phyloP scores from a whole-genome alignment of 371 early-diverging fungal genomes.

The Mucor sp. region DNA sequence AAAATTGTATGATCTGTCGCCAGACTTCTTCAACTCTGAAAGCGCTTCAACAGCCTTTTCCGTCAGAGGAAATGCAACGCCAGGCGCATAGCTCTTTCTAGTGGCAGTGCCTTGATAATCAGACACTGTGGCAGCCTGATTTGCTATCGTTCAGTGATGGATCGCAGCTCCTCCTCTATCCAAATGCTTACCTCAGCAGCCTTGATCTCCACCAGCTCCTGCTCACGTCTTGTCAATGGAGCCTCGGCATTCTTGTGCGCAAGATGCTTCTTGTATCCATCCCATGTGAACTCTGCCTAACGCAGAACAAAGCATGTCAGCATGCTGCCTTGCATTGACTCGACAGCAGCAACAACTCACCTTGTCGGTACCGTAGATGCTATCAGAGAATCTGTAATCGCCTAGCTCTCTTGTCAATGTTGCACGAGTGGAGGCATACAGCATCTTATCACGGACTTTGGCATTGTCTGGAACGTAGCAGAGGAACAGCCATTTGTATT shows the following conservation, averaged over 20 bases:
- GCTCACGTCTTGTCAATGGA: constrained; percentile 83
- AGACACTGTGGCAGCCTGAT: constrained; percentile 48
- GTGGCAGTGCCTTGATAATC: constrained; percentile 57
- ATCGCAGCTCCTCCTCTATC: no score
- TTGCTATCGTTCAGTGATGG: no score
- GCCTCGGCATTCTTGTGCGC: constrained; percentile 73
- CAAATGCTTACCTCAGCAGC: constrained; percentile 55
- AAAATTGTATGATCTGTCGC: constrained; percentile 51
- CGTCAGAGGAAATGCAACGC: constrained; percentile 61
- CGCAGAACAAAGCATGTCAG: background rate
- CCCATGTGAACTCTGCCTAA: constrained; percentile 65
- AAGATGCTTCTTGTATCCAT: constrained; percentile 77
- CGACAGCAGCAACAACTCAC: constrained; percentile 24
- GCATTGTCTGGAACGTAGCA: constrained; percentile 82
- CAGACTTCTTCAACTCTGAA: constrained; percentile 36
- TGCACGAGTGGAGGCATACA: constrained; percentile 83
- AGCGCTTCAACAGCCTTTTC: constrained; percentile 62
- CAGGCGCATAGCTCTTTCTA: constrained; percentile 65
- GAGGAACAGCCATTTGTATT: constrained; percentile 75
- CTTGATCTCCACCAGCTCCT: constrained; percentile 70
- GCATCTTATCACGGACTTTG: constrained; percentile 85
- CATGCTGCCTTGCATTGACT: background rate
- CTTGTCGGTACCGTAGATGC: constrained; percentile 75
- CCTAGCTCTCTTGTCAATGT: constrained; percentile 79
- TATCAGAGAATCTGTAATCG: constrained; percentile 75